Conservation (phyloP, 345 rosid species). For the Euphorbia lathyris region DNA sequence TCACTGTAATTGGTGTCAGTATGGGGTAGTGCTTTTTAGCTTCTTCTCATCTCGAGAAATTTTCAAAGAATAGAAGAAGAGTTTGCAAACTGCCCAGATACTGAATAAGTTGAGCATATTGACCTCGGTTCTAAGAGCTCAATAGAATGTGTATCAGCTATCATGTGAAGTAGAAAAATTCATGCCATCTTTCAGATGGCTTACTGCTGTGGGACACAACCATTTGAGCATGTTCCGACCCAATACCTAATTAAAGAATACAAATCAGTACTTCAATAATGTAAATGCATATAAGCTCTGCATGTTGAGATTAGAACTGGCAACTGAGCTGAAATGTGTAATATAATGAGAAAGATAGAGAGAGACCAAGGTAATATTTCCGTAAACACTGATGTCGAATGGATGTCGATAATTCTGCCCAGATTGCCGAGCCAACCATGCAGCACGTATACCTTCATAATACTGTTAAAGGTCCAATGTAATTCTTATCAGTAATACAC, state of each 20-base stretch:
- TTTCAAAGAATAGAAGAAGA: constrained; percentile 1
- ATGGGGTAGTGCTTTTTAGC: constrained; percentile 6
- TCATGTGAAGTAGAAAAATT: constrained; percentile 50
- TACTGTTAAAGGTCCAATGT: constrained; percentile 37
- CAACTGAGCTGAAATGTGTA: neutral
- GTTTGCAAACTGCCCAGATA: neutral
- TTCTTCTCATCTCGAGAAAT: neutral
- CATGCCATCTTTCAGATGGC: constrained; percentile 67
- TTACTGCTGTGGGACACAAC: constrained; percentile 60
- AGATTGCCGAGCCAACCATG: constrained; percentile 83
- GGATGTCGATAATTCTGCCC: constrained; percentile 74
- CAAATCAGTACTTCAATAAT: neutral
- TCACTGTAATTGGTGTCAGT: neutral
- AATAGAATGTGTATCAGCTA: constrained; percentile 22
- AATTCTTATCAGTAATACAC: constrained; percentile 9
- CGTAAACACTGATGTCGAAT: constrained; percentile 52
- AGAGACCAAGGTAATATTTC: constrained; percentile 56
- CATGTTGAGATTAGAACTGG: neutral
- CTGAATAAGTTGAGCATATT: neutral
- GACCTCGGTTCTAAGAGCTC: neutral
- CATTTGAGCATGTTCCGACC: constrained; percentile 73
- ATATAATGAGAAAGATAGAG: constrained; percentile 10
- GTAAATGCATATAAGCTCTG: neutral
- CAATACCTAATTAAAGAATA: constrained; percentile 52
- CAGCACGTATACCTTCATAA: constrained; percentile 61